Conservation (phyloP, 176 grass and related monocot species). For the Melocanna baccifera region DNA sequence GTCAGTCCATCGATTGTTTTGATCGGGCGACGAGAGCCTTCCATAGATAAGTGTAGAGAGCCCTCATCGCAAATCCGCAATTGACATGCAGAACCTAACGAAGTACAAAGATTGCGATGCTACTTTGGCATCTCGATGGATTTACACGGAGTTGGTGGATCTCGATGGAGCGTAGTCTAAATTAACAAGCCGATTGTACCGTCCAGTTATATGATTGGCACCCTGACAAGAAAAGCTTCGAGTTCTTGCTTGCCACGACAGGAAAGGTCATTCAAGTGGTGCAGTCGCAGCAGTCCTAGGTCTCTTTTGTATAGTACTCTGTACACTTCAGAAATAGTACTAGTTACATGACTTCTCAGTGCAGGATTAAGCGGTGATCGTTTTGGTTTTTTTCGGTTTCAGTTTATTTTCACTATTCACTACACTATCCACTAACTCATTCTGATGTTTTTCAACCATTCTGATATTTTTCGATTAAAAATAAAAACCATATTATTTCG, state of each 20-base stretch:
- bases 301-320: neutral
- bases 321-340: neutral
- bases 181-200: neutral
- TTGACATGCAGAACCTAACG: neutral
- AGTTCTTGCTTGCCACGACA: slow-evolving; percentile 23
- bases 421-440: no score
- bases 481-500: no score
- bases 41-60: neutral
- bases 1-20: neutral
- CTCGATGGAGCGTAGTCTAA: slow-evolving; percentile 1
- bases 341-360: neutral
- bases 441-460: no score
- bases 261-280: slow-evolving; percentile 11
- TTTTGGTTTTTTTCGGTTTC: no score
- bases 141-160: slow-evolving; percentile 6
- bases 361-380: neutral
- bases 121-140: no score
- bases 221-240: slow-evolving; percentile 17
- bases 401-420: no score
- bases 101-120: neutral
- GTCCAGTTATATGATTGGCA: neutral
- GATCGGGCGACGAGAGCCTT: neutral
- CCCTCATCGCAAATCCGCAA: neutral
- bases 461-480: no score
- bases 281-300: neutral